These are phyloP conservation scores for Anethum foeniculum DNA, from an alignment of 140 eudicot species.

Conservation along the genomic window DNA sequence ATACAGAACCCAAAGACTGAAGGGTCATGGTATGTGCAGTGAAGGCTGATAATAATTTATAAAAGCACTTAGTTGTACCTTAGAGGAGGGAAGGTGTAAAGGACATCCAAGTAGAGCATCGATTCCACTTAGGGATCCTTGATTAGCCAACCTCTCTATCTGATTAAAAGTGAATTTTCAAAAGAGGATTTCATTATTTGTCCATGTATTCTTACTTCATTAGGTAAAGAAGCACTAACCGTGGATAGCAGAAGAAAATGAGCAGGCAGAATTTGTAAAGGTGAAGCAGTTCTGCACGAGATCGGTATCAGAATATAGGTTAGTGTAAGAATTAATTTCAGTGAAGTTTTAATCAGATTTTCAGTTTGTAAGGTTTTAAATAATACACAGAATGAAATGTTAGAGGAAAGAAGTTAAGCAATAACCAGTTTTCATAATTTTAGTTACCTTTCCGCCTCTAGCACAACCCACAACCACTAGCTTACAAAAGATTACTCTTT, in stretches of 20 bases:
- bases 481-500: not conserved
- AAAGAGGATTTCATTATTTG: slow-evolving; percentile 1
- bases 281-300: slow-evolving; percentile 45
- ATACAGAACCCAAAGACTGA: not conserved
- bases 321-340: not conserved
- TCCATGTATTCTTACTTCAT: not conserved
- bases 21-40: not conserved
- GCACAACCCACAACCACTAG: not conserved
- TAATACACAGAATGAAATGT: not conserved
- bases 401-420: not conserved
- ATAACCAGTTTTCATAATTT: not conserved
- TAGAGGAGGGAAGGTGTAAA: slow-evolving; percentile 77
- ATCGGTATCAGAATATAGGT: not conserved
- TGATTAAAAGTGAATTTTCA: slow-evolving; percentile 21
- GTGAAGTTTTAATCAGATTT: not conserved
- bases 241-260: slow-evolving; percentile 58
- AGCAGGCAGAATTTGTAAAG: slow-evolving; percentile 67
- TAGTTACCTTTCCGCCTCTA: not conserved
- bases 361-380: not conserved
- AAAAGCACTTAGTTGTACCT: slow-evolving; percentile 31
- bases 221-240: slow-evolving; percentile 30
- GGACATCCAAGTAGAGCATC: slow-evolving; percentile 94
- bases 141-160: slow-evolving; percentile 74
- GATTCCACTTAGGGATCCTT: slow-evolving; percentile 78
- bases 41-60: not conserved